A percentile compares a stretch with the other conserved stretches of the same genome.
phyloP scores from a whole-genome alignment of 2,329 filamentous ascomycete genomes.

The Cercospora sp. region DNA sequence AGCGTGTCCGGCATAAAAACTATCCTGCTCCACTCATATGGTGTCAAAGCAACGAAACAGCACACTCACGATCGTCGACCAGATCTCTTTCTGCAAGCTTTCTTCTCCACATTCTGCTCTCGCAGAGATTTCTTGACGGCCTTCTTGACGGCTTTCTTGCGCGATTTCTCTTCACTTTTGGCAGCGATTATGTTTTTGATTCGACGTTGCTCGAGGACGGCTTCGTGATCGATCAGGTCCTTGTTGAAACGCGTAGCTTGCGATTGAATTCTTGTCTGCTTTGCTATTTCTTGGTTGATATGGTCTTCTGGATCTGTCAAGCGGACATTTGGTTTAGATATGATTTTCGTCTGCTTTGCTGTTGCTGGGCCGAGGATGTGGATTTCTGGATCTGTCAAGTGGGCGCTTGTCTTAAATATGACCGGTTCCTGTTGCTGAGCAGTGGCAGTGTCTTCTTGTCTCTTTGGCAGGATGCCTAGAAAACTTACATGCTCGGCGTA shows the following conservation, averaged over 20 bases:
- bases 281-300: background rate
- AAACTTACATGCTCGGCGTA: background rate
- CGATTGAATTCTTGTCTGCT: background rate
- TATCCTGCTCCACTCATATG: background rate
- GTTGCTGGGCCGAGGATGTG: too few species aligned
- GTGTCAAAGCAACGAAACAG: background rate
- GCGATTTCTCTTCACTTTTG: background rate
- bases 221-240: background rate
- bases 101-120: background rate
- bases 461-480: background rate
- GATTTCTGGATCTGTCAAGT: too few species aligned
- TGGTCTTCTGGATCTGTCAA: background rate
- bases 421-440: too few species aligned
- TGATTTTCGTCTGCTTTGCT: too few species aligned
- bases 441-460: too few species aligned
- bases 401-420: too few species aligned
- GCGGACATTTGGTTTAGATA: too few species aligned
- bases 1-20: background rate
- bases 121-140: background rate
- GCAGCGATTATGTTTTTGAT: background rate
- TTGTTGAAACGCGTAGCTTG: background rate
- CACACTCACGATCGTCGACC: background rate
- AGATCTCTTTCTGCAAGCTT: background rate
- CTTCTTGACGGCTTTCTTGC: background rate
- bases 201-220: background rate